These are phyloP conservation scores for Malassezia equina DNA, from an alignment of 1,284 basidiomycete genomes.

Conservation along the genomic window DNA sequence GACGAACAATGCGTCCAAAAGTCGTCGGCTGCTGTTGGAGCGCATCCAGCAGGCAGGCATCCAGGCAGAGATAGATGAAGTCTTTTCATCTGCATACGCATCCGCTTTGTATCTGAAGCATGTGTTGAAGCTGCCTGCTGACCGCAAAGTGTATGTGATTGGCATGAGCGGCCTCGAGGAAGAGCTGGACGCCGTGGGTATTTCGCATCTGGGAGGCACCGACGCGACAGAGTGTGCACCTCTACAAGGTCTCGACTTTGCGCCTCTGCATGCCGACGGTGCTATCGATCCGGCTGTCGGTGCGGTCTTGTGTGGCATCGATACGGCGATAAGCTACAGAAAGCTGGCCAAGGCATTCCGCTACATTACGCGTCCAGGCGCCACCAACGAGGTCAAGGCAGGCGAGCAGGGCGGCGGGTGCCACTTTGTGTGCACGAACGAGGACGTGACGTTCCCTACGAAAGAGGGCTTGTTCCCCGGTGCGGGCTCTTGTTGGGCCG, in stretches of 20 bases:
- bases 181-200: conserved; percentile 73
- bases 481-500: conserved; percentile 70
- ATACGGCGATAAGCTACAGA: conserved; percentile 57
- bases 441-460: conserved; percentile 78
- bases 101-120: conserved; percentile 84
- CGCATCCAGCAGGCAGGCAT: conserved; percentile 86
- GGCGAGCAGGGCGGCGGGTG: conserved; percentile 62
- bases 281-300: conserved; percentile 67
- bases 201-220: conserved; percentile 72
- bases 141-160: conserved; percentile 91
- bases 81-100: conserved; percentile 89
- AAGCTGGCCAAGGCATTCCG: conserved; percentile 88
- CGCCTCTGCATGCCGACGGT: conserved; percentile 52
- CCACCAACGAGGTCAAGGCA: conserved; percentile 23
- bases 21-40: conserved; percentile 69
- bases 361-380: conserved; percentile 56
- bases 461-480: conserved; percentile 68
- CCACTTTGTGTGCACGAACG: conserved; percentile 83
- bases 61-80: conserved; percentile 73
- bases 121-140: conserved; percentile 73
- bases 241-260: conserved; percentile 61
- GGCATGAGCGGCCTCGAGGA: conserved; percentile 87
- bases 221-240: conserved; percentile 72
- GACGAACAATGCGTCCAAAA: conserved; percentile 96
- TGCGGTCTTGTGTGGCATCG: conserved; percentile 74